These are phyloP conservation scores for Candida pseudoviswanathii DNA, from an alignment of 1,139 yeast genomes.

Conservation along the genomic window DNA sequence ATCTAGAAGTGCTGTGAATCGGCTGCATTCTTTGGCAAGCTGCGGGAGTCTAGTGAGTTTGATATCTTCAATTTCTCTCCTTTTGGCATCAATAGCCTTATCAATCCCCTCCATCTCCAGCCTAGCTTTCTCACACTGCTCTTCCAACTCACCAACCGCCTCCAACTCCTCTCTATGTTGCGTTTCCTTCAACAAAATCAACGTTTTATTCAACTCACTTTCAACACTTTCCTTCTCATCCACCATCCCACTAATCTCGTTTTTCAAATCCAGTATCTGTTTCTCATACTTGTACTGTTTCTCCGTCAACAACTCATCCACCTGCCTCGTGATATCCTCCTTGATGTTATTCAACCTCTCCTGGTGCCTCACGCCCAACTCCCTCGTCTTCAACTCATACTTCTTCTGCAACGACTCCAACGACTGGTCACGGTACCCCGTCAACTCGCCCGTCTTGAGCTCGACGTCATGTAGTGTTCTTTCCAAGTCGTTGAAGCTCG, in stretches of 20 bases:
- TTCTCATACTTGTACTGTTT: conserved; percentile 29
- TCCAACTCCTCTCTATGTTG: conserved; percentile 23
- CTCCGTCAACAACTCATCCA: conserved; percentile 35
- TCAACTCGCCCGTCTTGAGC: conserved; percentile 33
- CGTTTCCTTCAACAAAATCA: conserved; percentile 30
- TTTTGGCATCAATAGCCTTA: background rate
- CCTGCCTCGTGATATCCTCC: conserved; percentile 33
- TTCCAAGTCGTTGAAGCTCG: conserved; percentile 27
- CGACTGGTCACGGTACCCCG: conserved; percentile 29
- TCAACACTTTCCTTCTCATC: conserved; percentile 15
- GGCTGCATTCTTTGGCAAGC: conserved; percentile 6
- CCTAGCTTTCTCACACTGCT: conserved; percentile 9
- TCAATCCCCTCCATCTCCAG: conserved; percentile 11
- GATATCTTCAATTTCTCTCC: conserved; percentile 3
- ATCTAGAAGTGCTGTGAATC: conserved; percentile 9
- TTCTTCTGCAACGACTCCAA: conserved; percentile 33
- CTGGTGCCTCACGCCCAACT: conserved; percentile 37
- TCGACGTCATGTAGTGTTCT: conserved; percentile 21
- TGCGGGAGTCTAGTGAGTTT: conserved; percentile 1
- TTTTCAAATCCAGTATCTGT: conserved; percentile 20
- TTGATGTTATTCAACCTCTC: conserved; percentile 38
- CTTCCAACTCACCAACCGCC: conserved; percentile 25
- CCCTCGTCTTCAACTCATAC: conserved; percentile 34
- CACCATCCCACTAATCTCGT: conserved; percentile 14
- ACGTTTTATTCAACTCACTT: conserved; percentile 25